Base-by-base conservation (phyloP, 371 early-diverging fungal species). In the Syncephalastrum sp. region DNA sequence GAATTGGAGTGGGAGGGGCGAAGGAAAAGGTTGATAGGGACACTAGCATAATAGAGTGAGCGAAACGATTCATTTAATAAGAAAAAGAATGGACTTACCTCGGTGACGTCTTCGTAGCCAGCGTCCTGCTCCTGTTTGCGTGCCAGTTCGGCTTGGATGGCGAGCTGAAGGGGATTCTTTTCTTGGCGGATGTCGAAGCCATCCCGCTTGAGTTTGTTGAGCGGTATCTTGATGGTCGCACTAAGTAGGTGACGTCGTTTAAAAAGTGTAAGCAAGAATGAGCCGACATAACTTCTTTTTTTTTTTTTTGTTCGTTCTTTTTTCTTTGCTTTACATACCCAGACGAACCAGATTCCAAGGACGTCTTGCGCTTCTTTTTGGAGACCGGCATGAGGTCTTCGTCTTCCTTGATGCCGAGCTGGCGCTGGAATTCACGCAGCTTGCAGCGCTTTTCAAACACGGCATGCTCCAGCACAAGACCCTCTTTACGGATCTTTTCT, bases 401-500 rank as follows among this genome's bases (percentile, higher is more conserved):
- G 3, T 84, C 81, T 56, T 75, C 79, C 55, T 77, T 79, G 49
- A 86, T 81, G 41, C 82, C 83, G 47, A 86, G 68, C 21, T 69
- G 65, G 14, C 82, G 74, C 42, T 81, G 81, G 67, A 79, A 76
- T 48, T 85, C 82, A 46, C 81, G 74, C 6, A 88, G 67, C 19
- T 62, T 71, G 53, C 75, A 67, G 17, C 82, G 80, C 53, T 83
- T 81, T 5, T 77, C 79, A 53, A 87, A 82, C 21, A 85, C 78
- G 33, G 67, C 73, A 53, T 82, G 84, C 29, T 94, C 94, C 8
- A 88, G 63, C 0, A 81, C 69, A 19, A 94, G 66, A 12, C 82
- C 72, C 59, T 93, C 91, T 53, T 81, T 78, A 42, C 91, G 81
- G 42, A 77, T 69, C 64, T 80, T 80, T 71, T 96, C 96, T 49